Base-by-base conservation (phyloP, 345 rosid species). In the Acer yangbiense region DNA sequence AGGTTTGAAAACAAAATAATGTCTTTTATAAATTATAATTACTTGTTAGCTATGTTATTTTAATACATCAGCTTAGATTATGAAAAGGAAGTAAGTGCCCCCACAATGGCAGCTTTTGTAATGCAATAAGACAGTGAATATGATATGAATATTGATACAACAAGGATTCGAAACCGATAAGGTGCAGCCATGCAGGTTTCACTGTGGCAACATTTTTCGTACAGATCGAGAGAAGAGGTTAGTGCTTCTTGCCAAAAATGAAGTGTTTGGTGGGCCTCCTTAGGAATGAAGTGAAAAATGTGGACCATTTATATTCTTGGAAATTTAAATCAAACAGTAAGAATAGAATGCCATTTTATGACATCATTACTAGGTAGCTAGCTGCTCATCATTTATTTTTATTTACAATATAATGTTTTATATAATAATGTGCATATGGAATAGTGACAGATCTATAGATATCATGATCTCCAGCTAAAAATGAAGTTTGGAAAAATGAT, bases 51-150 rank as follows among this genome's bases (percentile, higher is more conserved):
- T 32, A 4, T 32, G 35, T 32, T 25, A 25, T 25, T 29, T 32
- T 32, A 32, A 32, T 32, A 32, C 35, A 32, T 32, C 35, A 32
- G 35, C 35, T 32, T 32, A 32, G 35, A 32, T 32, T 32, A 32
- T 32, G 35, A 32, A 32, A 32, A 4, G 35, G 35, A 25, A 3
- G n/a, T n/a, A n/a, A 32, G 35, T 32, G 3, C 62, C 18, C 18
- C 46, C 46, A 43, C 46, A 43, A 43, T 29, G 35, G 78, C 72
- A 21, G 78, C 71, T 52, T 32, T 20, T 66, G 0, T 13, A 65
- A 13, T 12, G 39, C 5, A 35, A 35, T 35, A 21, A 63, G 35
- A 3, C 5, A 13, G 17, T 3, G 21, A 3, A 27, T 16, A 46
- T 48, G 8, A 27, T 16, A 46, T 48, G n/a, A 13, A 57, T 20